These are phyloP conservation scores for Asclepias syriaca DNA, from an alignment of 257 asterid species.

Conservation along the genomic window DNA sequence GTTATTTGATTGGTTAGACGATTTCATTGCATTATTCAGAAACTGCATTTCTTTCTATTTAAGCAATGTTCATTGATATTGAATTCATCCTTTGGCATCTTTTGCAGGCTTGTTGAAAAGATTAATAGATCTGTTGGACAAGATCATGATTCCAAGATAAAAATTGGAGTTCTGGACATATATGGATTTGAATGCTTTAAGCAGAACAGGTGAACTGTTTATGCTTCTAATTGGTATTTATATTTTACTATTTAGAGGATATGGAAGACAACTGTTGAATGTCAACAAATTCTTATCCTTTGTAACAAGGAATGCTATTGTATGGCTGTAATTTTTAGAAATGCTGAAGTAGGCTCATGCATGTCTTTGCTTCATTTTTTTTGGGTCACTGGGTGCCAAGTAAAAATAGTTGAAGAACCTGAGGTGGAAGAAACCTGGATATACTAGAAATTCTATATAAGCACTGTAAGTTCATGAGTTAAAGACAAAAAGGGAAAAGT, in stretches of 20 bases:
- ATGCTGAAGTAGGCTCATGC: background rate
- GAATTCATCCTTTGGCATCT: constrained; percentile 9
- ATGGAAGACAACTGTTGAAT: background rate
- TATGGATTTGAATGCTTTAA: constrained; percentile 98
- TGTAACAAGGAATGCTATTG: background rate
- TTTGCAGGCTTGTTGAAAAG: constrained; percentile 95
- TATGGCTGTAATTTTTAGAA: background rate
- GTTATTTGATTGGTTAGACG: constrained; percentile 84
- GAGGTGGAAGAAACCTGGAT: background rate
- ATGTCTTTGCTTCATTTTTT: background rate
- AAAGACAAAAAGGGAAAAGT: background rate
- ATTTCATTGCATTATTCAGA: constrained; percentile 12
- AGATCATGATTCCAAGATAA: constrained; percentile 78
- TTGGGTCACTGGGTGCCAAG: background rate
- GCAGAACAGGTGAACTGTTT: constrained; percentile 59
- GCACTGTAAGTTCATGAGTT: background rate
- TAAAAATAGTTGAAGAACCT: background rate
- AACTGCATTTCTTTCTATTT: constrained; percentile 15
- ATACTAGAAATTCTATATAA: background rate
- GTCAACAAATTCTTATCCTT: background rate
- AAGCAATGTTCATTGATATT: constrained; percentile 17
- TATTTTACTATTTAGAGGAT: background rate
- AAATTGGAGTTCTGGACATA: constrained; percentile 93
- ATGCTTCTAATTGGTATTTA: constrained; percentile 1
- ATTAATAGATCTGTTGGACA: constrained; percentile 96